Conservation (phyloP, 768 basidiomycete species). For the Mycena rosella region DNA sequence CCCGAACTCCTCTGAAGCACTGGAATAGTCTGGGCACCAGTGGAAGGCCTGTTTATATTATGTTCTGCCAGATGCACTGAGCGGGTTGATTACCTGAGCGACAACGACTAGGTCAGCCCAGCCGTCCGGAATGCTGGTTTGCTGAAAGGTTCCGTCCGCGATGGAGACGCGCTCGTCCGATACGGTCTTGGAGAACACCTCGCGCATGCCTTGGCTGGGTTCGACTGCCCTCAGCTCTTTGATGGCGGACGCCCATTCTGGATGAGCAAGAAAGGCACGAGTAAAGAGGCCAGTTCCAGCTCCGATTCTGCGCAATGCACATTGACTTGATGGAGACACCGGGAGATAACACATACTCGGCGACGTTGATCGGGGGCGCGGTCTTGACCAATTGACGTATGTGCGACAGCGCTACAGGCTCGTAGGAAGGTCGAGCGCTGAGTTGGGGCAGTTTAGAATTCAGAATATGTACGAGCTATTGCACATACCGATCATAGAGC, state of each 20-base stretch:
- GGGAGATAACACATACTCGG: constrained; percentile 66
- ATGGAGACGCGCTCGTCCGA: constrained; percentile 65
- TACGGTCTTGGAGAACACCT: constrained; percentile 70
- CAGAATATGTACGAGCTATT: not conserved
- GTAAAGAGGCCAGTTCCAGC: constrained; percentile 93
- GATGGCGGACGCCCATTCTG: constrained; percentile 64
- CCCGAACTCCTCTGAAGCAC: constrained; percentile 80
- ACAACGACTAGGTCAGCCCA: constrained; percentile 87
- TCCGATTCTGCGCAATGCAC: constrained; percentile 86
- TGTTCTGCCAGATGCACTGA: not conserved
- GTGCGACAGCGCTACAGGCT: constrained; percentile 67
- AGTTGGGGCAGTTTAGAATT: not conserved
- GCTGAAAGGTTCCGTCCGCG: constrained; percentile 79
- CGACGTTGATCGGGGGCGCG: constrained; percentile 65
- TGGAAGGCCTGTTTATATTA: constrained; percentile 80
- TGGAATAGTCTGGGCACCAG: constrained; percentile 88
- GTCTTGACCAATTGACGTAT: constrained; percentile 64
- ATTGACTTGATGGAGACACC: no score
- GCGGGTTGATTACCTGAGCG: constrained; percentile 67
- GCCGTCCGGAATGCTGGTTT: constrained; percentile 67
- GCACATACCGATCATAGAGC: constrained; percentile 74
- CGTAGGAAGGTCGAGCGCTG: constrained; percentile 90
- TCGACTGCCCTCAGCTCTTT: constrained; percentile 77
- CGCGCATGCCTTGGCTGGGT: constrained; percentile 90
- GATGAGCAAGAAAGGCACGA: constrained; percentile 78